These are phyloP conservation scores for Teunomyces kruisii DNA, from an alignment of 805 yeast genomes.

Conservation along the genomic window DNA sequence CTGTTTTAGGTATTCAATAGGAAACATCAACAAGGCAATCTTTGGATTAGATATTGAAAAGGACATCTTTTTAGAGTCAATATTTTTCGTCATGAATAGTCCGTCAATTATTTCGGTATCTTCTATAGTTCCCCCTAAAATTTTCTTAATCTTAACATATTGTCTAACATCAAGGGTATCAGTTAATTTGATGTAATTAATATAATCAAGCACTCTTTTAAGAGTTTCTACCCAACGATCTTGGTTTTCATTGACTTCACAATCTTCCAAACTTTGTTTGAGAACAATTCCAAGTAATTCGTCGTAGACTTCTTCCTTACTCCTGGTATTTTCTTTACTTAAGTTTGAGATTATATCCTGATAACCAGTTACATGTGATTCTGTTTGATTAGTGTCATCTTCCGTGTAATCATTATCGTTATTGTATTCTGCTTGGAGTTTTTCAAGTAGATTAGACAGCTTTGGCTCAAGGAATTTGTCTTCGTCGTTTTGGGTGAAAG, in stretches of 20 bases:
- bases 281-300: conserved; percentile 53
- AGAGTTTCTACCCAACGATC: conserved; percentile 63
- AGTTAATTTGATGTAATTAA: conserved; percentile 62
- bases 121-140: conserved; percentile 68
- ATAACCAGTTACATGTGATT: not conserved
- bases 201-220: conserved; percentile 48
- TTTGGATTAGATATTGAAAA: conserved; percentile 61
- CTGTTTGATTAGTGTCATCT: not conserved
- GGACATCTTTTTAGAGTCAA: conserved; percentile 82
- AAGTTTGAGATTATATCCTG: conserved; percentile 7
- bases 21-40: conserved; percentile 82
- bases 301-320: conserved; percentile 21
- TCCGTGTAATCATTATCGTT: not conserved
- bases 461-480: not conserved
- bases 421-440: not conserved
- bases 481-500: conserved; percentile 4
- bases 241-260: conserved; percentile 45
- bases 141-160: conserved; percentile 81
- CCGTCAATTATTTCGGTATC: conserved; percentile 69
- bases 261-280: conserved; percentile 61
- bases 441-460: not conserved
- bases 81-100: conserved; percentile 74
- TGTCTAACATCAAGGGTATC: conserved; percentile 85
- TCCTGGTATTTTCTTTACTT: conserved; percentile 8
- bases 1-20: conserved; percentile 77